Base-by-base conservation (phyloP, 768 basidiomycete genomes). In the Suillus subluteus region DNA sequence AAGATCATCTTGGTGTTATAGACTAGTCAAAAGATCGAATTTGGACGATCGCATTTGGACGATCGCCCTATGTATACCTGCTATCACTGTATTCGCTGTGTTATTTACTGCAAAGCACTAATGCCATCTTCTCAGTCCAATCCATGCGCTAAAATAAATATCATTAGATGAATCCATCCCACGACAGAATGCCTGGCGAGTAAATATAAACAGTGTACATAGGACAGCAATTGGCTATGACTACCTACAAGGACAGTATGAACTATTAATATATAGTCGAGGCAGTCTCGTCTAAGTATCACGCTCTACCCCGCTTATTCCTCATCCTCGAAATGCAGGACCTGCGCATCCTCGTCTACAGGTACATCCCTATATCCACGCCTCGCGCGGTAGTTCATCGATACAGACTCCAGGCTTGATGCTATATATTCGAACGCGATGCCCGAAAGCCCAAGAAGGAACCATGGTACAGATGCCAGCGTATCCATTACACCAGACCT, bases 1-100 rank as follows among this genome's bases (percentile, higher is more conserved):
- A 98, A 78, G 97, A 98, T 76, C 97, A 96, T 78, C 82, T 99
- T 37, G 97, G 97, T 58, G 94, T 97, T 63, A 94, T 96, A 72
- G 94, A 94, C 68, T 94, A 74, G 41, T 46, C 50, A 58, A 52
- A 43, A 52, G 1, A n/a, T n/a, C 48, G 30, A 12, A 54, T 62
- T 61, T 26, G 59, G 41, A 61, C 59, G 59, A 61, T 61, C 59
- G 30, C 59, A 54, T 62, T 61, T 26, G 59, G 41, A 61, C 59
- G 59, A 61, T 61, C 59, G 30, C 59, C 11, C 16, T 21, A 30
- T 32, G 59, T 61, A 61, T 61, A 32, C 26, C 26, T 61, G 58
- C 58, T 61, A 43, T 30, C 58, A 18, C 40, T 61, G 59, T 43
- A 61, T 61, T 43, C 59, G 18, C 26, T 43, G 59, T 61, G 59